Conservation (phyloP, 257 asterid genomes). For the Solanum pennellii region DNA sequence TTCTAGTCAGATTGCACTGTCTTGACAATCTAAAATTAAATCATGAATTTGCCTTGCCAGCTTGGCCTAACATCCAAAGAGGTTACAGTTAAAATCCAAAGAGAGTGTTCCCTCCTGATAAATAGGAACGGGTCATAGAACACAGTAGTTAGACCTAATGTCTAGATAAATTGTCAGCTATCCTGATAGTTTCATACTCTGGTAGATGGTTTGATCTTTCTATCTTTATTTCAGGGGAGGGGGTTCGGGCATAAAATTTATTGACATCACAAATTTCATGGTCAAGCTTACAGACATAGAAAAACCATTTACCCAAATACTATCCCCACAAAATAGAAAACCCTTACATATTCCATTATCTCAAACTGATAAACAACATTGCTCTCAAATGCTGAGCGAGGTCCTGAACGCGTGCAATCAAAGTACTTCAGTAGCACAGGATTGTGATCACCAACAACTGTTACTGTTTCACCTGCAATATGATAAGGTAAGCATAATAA, state of each 20-base stretch:
- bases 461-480: constrained; percentile 79
- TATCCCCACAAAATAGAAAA: neutral
- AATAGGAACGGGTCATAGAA: neutral
- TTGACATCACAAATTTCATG: neutral
- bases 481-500: constrained; percentile 4
- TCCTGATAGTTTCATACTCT: neutral
- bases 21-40: neutral
- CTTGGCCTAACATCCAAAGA: neutral
- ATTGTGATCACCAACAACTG: constrained; percentile 94
- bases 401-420: constrained; percentile 98
- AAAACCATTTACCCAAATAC: neutral
- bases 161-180: neutral
- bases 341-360: constrained; percentile 96
- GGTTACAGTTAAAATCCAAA: neutral
- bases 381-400: constrained; percentile 96
- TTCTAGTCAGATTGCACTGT: neutral
- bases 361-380: constrained; percentile 96
- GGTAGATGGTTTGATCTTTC: neutral
- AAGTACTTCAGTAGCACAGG: constrained; percentile 71
- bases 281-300: neutral
- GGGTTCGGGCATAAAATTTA: neutral
- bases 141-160: neutral
- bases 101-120: neutral
- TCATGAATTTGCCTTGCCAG: neutral
- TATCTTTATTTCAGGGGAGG: neutral